These are phyloP conservation scores for Paraglomus brasilianum DNA, from an alignment of 192 early-diverging fungal species.

Conservation along the genomic window DNA sequence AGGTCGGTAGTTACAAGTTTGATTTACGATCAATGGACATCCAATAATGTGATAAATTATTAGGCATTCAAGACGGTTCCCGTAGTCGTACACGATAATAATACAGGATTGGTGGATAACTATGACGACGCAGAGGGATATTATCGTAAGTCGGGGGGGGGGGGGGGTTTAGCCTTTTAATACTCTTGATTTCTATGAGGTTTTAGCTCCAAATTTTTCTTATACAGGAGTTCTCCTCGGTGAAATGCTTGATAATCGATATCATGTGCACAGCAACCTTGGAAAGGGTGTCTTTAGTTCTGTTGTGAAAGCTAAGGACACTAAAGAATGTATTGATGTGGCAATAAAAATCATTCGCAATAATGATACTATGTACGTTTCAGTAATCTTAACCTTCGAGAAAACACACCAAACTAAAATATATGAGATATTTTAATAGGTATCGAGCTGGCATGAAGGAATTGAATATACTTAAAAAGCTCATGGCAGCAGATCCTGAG, in stretches of 20 bases:
- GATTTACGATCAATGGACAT: not conserved
- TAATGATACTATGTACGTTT: slow-evolving; percentile 87
- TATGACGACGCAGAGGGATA: slow-evolving; percentile 98
- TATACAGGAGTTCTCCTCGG: slow-evolving; percentile 69
- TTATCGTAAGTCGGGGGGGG: slow-evolving; percentile 84
- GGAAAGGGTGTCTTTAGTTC: slow-evolving; percentile 96
- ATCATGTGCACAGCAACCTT: slow-evolving; percentile 79
- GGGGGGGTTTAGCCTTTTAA: too few species aligned
- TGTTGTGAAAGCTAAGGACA: slow-evolving; percentile 87
- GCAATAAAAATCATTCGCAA: slow-evolving; percentile 96
- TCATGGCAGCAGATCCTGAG: slow-evolving; percentile 80
- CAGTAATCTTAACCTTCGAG: not conserved
- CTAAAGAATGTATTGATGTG: slow-evolving; percentile 67
- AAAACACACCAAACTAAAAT: not conserved
- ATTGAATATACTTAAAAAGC: slow-evolving; percentile 82
- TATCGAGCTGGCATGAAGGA: slow-evolving; percentile 88
- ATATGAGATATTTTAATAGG: slow-evolving; percentile 39
- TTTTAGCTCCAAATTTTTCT: not conserved
- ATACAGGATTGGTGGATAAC: slow-evolving; percentile 71
- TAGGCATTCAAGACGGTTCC: slow-evolving; percentile 32
- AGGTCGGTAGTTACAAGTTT: not conserved
- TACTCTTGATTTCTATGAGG: not conserved
- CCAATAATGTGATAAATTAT: slow-evolving; percentile 9
- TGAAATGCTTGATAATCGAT: slow-evolving; percentile 83
- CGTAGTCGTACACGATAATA: slow-evolving; percentile 39